These are phyloP conservation scores for Aureobasidium pullulans DNA, from an alignment of 2,329 filamentous ascomycete genomes.

Conservation along the genomic window DNA sequence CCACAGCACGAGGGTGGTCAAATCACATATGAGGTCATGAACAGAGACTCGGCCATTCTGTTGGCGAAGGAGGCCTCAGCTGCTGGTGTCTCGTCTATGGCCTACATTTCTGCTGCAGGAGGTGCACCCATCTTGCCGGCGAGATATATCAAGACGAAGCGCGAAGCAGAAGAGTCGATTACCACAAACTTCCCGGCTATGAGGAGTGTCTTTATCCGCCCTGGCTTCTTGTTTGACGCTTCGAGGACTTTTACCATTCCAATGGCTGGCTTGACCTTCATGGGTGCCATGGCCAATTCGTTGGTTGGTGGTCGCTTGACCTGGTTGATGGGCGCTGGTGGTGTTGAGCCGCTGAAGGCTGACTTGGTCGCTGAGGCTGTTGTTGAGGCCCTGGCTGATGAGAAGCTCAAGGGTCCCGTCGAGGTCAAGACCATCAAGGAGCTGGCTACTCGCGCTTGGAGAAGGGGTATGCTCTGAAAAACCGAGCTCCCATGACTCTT, in stretches of 20 bases:
- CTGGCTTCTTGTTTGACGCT: conserved; percentile 83
- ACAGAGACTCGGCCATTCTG: conserved; percentile 77
- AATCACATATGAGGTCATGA: conserved; percentile 95
- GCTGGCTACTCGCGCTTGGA: conserved; percentile 75
- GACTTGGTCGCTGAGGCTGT: conserved; percentile 84
- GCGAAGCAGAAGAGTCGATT: conserved; percentile 65
- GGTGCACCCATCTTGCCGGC: conserved; percentile 77
- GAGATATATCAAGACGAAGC: conserved; percentile 85
- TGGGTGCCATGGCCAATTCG: conserved; percentile 69
- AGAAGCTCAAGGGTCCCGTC: conserved; percentile 63
- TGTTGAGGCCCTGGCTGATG: conserved; percentile 76
- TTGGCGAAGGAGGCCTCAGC: conserved; percentile 68
- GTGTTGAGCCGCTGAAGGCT: conserved; percentile 77
- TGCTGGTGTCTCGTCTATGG: conserved; percentile 62
- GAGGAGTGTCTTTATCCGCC: conserved; percentile 73
- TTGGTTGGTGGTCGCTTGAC: conserved; percentile 69
- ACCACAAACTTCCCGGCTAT: conserved; percentile 38
- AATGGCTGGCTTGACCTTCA: conserved; percentile 68
- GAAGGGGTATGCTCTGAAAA: conserved; percentile 66
- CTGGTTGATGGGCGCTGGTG: conserved; percentile 71
- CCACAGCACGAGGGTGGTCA: conserved; percentile 63
- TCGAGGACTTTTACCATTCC: conserved; percentile 76
- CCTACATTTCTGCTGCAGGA: conserved; percentile 81
- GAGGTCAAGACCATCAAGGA: conserved; percentile 74
- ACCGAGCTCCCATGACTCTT: background rate